Conservation (phyloP, 345 rosid genomes). For the Citrus reticulata region DNA sequence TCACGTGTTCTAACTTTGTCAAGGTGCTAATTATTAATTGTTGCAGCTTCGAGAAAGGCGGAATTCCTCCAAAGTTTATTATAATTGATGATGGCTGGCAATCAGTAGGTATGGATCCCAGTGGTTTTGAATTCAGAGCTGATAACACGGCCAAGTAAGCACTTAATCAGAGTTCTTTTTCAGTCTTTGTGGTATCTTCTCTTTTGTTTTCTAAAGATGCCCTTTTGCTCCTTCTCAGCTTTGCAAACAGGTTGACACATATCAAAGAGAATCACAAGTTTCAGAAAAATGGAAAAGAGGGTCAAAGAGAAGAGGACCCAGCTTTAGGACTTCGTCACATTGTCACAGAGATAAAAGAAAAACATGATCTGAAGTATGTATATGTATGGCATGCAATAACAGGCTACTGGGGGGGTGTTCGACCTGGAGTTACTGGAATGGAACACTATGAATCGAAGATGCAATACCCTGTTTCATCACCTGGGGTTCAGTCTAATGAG, state of each 20-base stretch:
- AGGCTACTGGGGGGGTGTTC: constrained; percentile 74
- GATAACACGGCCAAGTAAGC: constrained; percentile 66
- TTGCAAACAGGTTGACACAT: constrained; percentile 53
- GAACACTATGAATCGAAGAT: constrained; percentile 55
- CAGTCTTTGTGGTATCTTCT: neutral
- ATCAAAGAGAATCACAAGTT: constrained; percentile 67
- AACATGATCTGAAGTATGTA: constrained; percentile 52
- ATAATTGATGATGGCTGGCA: constrained; percentile 77
- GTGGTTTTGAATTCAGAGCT: constrained; percentile 32
- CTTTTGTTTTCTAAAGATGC: neutral
- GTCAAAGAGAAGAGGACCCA: constrained; percentile 53
- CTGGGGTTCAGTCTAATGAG: constrained; percentile 60
- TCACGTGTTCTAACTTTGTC: neutral
- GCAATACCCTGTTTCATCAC: constrained; percentile 49
- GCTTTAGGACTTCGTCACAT: constrained; percentile 53
- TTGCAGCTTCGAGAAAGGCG: constrained; percentile 54
- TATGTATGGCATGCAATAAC: constrained; percentile 72
- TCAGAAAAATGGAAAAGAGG: constrained; percentile 58
- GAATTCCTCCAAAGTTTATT: constrained; percentile 58
- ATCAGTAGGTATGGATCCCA: constrained; percentile 64
- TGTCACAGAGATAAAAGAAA: constrained; percentile 50
- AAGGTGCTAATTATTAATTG: neutral
- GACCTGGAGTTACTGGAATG: constrained; percentile 44
- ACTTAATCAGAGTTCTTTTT: neutral
- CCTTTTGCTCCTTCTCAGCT: constrained; percentile 31